Conservation (phyloP, 192 early-diverging fungal genomes). For the Gonapodya sp. region DNA sequence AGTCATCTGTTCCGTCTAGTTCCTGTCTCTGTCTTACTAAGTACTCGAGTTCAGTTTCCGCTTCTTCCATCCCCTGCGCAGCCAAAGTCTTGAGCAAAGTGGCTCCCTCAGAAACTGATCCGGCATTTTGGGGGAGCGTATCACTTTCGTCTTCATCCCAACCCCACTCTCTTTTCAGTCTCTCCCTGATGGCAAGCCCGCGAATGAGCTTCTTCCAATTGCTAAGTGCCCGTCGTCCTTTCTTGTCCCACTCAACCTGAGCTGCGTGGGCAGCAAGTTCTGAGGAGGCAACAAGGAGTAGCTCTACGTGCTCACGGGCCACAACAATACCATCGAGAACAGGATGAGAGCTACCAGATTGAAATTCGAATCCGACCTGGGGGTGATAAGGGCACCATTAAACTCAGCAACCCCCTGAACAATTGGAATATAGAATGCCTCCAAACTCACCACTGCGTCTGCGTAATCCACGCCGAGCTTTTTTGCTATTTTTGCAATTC, state of each 20-base stretch:
- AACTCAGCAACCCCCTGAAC: slow-evolving; percentile 8
- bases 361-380: slow-evolving; percentile 66
- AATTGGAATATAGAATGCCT: not conserved
- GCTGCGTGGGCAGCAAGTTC: slow-evolving; percentile 27
- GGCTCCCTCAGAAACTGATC: not conserved
- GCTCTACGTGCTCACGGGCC: slow-evolving; percentile 38
- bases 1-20: not conserved
- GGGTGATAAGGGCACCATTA: slow-evolving; percentile 12
- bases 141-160: slow-evolving; percentile 9
- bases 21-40: not conserved
- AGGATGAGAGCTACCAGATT: slow-evolving; percentile 45
- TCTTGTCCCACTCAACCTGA: slow-evolving; percentile 14
- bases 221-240: slow-evolving; percentile 27
- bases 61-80: not conserved
- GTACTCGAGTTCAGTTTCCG: not conserved
- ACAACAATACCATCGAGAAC: slow-evolving; percentile 62
- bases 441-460: slow-evolving; percentile 62
- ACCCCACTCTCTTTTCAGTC: slow-evolving; percentile 41
- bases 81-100: not conserved
- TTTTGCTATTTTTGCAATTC: slow-evolving; percentile 55
- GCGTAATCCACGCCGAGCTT: slow-evolving; percentile 70
- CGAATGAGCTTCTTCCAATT: slow-evolving; percentile 48
- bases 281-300: slow-evolving; percentile 36
- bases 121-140: not conserved
- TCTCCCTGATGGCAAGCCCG: slow-evolving; percentile 32